Conservation (phyloP, 768 basidiomycete genomes). For the Trametes meyenii region DNA sequence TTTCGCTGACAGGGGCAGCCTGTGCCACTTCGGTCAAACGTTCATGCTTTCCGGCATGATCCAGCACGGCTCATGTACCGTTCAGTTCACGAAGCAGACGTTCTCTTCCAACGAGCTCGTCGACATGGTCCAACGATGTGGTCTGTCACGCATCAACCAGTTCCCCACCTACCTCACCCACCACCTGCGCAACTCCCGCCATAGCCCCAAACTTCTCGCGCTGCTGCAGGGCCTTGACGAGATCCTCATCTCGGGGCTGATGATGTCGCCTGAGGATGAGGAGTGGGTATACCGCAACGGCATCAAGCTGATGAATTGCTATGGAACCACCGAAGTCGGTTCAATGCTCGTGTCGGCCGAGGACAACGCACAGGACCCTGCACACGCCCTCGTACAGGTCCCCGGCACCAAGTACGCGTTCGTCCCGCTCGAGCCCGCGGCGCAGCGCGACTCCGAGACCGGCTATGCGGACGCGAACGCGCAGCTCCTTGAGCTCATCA, state of each 20-base stretch:
- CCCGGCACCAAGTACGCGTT: slow-evolving; percentile 68
- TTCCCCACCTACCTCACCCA: slow-evolving; percentile 35
- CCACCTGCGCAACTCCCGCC: slow-evolving; percentile 49
- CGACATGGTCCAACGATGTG: slow-evolving; percentile 57
- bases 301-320: slow-evolving; percentile 48
- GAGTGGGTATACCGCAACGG: slow-evolving; percentile 35
- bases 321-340: slow-evolving; percentile 34
- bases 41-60: slow-evolving; percentile 50
- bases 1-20: slow-evolving; percentile 61
- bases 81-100: slow-evolving; percentile 30
- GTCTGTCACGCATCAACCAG: slow-evolving; percentile 37
- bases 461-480: slow-evolving; percentile 53
- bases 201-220: slow-evolving; percentile 56
- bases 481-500: slow-evolving; percentile 66
- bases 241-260: slow-evolving; percentile 35
- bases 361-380: slow-evolving; percentile 39
- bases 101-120: slow-evolving; percentile 36
- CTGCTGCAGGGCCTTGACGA: slow-evolving; percentile 33
- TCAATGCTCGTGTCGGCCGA: slow-evolving; percentile 36
- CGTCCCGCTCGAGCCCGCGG: slow-evolving; percentile 53
- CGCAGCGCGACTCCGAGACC: slow-evolving; percentile 29
- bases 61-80: slow-evolving; percentile 32
- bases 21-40: slow-evolving; percentile 80
- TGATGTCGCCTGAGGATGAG: slow-evolving; percentile 53
- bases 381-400: slow-evolving; percentile 55